Evolutionary conservation across 257 asterid species (phyloP), one percentile per base, ranked within the genome.

Genomic region (Misopates orontium): DNA sequence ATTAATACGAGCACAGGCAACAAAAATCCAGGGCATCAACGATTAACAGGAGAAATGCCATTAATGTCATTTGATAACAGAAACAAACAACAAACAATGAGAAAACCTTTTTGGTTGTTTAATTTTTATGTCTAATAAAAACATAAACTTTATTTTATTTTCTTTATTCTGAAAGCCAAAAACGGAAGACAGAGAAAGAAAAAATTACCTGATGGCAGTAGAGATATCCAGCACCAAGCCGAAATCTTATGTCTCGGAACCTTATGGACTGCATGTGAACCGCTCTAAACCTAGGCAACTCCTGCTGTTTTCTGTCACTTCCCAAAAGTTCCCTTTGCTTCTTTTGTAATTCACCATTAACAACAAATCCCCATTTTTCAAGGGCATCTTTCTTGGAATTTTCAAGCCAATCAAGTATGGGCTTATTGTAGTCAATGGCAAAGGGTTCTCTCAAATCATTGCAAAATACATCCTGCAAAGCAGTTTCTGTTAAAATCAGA

Each of bases 181-280:
- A 32, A 54, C 52, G 20, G 20, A 39, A 25, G 66, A 60, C 53
- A 21, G 41, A 21, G 1, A 17, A 40, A 49, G 53, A n/a, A 75
- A 17, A 17, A 8, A 45, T 8, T 76, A 91, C 97, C 92, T 87
- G 98, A 67, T 89, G 98, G 73, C 97, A 93, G 64, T 87, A 89
- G 14, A 85, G 70, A 83, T 89, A 93, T 56, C 95, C 95, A 70
- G 97, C 95, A 48, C 97, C 98, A 52, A 89, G 87, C 63, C 89
- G 85, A 70, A 89, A 85, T 56, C 44, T 74, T 5, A 93, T 51
- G 80, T 93, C 96, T 44, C 97, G 84, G 65, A 93, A 89, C 48
- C 97, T 85, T 25, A 79, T 72, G 7, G 69, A 68, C 62, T 84
- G 84, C 98, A 93, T 93, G 64, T 75, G 73, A 62, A 65, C 62